Evolutionary conservation across 768 basidiomycete species (phyloP).

Genomic region (Collybia sp.): DNA sequence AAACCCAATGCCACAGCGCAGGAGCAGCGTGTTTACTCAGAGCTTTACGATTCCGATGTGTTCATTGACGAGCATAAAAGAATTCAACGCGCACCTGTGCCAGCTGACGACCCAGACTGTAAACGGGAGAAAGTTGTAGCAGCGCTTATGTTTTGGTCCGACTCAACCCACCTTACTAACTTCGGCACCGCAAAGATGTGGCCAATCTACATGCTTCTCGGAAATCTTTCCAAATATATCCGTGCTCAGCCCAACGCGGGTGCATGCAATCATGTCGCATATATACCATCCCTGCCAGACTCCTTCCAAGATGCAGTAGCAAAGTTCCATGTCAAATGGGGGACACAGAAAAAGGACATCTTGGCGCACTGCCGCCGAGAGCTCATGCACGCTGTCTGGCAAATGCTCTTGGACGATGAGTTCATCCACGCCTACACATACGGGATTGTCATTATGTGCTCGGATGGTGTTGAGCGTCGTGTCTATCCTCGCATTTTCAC

Average conservation of each 20-base stretch:
- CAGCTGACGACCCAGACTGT: constrained; percentile 5
- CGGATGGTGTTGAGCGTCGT: constrained; percentile 14
- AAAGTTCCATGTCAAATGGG: neutral
- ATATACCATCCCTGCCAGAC: constrained; percentile 8
- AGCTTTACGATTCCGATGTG: constrained; percentile 12
- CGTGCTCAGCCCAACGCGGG: constrained; percentile 13
- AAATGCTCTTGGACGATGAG: constrained; percentile 14
- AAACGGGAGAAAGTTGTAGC: constrained; percentile 8
- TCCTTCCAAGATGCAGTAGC: constrained; percentile 4
- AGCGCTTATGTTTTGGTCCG: constrained; percentile 20
- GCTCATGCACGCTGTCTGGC: constrained; percentile 21
- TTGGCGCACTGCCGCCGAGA: constrained; percentile 18
- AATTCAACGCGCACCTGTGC: neutral
- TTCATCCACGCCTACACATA: constrained; percentile 19
- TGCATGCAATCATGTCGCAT: constrained; percentile 23
- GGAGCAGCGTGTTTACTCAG: constrained; percentile 8
- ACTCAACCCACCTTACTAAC: constrained; percentile 20
- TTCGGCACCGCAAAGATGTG: constrained; percentile 24
- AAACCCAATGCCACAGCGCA: neutral
- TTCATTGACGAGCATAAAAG: constrained; percentile 6
- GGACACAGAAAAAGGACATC: neutral
- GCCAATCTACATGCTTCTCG: constrained; percentile 30
- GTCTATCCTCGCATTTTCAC: constrained; percentile 23
- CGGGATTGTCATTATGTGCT: constrained; percentile 16
- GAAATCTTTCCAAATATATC: constrained; percentile 28